A percentile compares a stretch with the other conserved stretches of the same genome.
These are phyloP conservation scores for Rhodomyrtus psidioides DNA, from an alignment of 441 rosid genomes.

Conservation along the genomic window DNA sequence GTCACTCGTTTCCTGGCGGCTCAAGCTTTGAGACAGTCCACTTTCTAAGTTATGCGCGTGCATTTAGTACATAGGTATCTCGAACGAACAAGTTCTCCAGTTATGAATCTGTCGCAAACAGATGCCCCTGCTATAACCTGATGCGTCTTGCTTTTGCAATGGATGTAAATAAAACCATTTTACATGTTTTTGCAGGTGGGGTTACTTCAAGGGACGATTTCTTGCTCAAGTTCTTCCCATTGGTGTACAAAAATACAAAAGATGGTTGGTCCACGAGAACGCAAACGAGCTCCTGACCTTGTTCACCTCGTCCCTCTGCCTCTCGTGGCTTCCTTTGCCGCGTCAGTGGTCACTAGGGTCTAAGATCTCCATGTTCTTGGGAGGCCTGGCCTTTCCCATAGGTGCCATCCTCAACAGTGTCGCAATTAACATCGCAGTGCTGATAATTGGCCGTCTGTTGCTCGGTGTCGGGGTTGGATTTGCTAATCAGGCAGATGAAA, in stretches of 20 bases:
- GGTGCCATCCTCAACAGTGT: slow-evolving; percentile 40
- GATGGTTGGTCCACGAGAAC: slow-evolving; percentile 9
- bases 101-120: neutral
- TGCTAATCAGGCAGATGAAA: slow-evolving; percentile 42
- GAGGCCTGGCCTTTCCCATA: slow-evolving; percentile 38
- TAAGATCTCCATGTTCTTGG: slow-evolving; percentile 36
- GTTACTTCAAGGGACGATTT: slow-evolving; percentile 63
- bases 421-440: slow-evolving; percentile 34
- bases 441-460: slow-evolving; percentile 47
- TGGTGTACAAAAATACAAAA: slow-evolving; percentile 26
- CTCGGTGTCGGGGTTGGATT: slow-evolving; percentile 72
- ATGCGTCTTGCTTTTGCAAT: neutral
- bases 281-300: slow-evolving; percentile 30
- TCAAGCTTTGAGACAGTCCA: neutral
- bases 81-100: neutral
- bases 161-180: neutral
- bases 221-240: slow-evolving; percentile 45
- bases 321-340: slow-evolving; percentile 42
- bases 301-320: slow-evolving; percentile 51
- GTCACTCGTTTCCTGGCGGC: neutral
- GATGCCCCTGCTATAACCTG: neutral
- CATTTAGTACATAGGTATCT: neutral
- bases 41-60: neutral
- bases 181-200: slow-evolving; percentile 26
- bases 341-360: slow-evolving; percentile 30